Evolutionary conservation across 768 basidiomycete genomes (phyloP).

Genomic region (Podaxis sp.): DNA sequence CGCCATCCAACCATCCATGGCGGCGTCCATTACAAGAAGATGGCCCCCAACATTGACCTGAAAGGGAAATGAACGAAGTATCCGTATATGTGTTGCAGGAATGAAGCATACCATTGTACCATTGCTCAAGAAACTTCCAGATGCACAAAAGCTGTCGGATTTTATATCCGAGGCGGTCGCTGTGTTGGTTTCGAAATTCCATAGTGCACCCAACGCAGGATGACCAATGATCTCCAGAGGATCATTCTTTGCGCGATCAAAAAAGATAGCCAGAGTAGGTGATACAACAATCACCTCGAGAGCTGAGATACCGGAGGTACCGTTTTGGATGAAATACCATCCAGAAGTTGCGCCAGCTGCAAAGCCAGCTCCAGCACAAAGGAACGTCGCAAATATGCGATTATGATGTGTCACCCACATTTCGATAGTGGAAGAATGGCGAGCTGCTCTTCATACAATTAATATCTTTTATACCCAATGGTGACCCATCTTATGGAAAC

Average conservation of each 20-base stretch:
- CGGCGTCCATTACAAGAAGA: slow-evolving; percentile 20
- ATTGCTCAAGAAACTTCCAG: slow-evolving; percentile 35
- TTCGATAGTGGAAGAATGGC: background rate
- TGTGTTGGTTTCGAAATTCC: slow-evolving; percentile 35
- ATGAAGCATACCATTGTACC: slow-evolving; percentile 30
- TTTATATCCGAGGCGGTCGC: slow-evolving; percentile 28
- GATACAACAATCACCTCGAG: slow-evolving; percentile 25
- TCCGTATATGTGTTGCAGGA: background rate
- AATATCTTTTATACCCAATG: background rate
- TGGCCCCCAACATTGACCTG: slow-evolving; percentile 29
- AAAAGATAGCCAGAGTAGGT: slow-evolving; percentile 25
- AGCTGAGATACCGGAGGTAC: slow-evolving; percentile 23
- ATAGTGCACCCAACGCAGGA: slow-evolving; percentile 40
- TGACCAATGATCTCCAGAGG: slow-evolving; percentile 35
- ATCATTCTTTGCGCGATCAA: slow-evolving; percentile 31
- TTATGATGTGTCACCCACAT: slow-evolving; percentile 18
- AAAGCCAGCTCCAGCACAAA: background rate
- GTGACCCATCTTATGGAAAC: background rate
- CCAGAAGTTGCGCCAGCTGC: slow-evolving; percentile 12
- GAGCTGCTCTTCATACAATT: too few relatives aligned
- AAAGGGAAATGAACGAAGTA: background rate
- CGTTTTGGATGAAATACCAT: slow-evolving; percentile 25
- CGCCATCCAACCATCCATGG: slow-evolving; percentile 30
- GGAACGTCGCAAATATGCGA: background rate
- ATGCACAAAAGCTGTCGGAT: slow-evolving; percentile 39